Evolutionary conservation across 768 basidiomycete species (phyloP).

Genomic region (Kwoniella mangroviensis): DNA sequence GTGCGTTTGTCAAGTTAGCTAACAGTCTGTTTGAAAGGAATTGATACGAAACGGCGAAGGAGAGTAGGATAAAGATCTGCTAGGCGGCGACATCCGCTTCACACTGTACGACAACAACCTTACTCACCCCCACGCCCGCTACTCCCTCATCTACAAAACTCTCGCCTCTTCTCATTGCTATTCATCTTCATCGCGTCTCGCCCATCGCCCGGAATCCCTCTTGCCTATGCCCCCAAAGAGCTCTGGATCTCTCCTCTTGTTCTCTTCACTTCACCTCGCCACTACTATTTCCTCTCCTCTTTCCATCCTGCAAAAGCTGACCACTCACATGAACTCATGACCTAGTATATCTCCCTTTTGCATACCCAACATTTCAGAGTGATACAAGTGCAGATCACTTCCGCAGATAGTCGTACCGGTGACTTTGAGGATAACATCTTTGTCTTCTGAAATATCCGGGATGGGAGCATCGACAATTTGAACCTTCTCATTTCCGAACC

Average conservation of each 20-base stretch:
- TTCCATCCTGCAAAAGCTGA: not conserved
- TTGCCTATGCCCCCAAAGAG: too few species aligned
- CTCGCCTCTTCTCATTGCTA: not conserved
- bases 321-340: slow-evolving; percentile 62
- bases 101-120: not conserved
- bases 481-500: slow-evolving; percentile 65
- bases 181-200: too few species aligned
- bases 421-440: slow-evolving; percentile 73
- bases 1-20: slow-evolving; percentile 1
- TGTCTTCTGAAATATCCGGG: slow-evolving; percentile 69
- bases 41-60: not conserved
- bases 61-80: not conserved
- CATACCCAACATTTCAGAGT: slow-evolving; percentile 71
- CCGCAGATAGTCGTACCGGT: slow-evolving; percentile 79
- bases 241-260: not conserved
- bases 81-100: not conserved
- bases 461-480: slow-evolving; percentile 62
- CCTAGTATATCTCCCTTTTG: slow-evolving; percentile 77
- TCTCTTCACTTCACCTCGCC: slow-evolving; percentile 3
- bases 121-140: slow-evolving; percentile 4
- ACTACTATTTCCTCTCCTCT: not conserved
- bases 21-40: not conserved
- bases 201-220: too few species aligned
- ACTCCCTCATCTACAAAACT: not conserved
- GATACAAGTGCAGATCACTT: slow-evolving; percentile 61